Base-by-base conservation (phyloP, 2,329 filamentous ascomycete genomes). In the Epichloe amarillans region DNA sequence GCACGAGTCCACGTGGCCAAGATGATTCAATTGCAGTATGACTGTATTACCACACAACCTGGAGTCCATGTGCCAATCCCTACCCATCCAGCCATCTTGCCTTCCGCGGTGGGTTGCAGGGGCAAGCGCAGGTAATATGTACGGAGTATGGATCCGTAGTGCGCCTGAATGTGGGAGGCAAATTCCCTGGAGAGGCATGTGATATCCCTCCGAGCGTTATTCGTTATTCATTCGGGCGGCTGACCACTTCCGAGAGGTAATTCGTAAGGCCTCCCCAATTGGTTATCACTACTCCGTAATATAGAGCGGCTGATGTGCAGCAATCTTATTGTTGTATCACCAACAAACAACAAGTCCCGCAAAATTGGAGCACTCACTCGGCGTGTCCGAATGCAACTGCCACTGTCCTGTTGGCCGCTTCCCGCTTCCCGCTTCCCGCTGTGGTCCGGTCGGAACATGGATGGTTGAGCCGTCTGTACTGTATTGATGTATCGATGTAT, bases 61-160 rank as follows among this genome's bases (percentile, higher is more conserved):
- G 45, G 85, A 78, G 0, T 72, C 63, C 35, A 82, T 77, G 56
- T 86, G 86, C 0, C 83, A 83, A 0, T 83, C 83, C 2, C 37
- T 46, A 33, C 42, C 19, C 21, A 30, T 30, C 10, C 30, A 30
- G 30, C 30, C 30, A 30, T 30, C 30, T 40, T 14, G 17, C 17
- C 30, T 50, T 19, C 35, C 23, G 40, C 48, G 33, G 21, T 30
- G 23, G 23, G 19, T 42, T 42, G 19, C 40, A 14, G 19, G 40
- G 40, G 40, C 12, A 26, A 14, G 19, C n/a, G 12, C 39, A 41
- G 37, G 37, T 19, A 12, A 19, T 2, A 23, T 23, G 6, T 6
- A 12, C 23, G 19, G 19, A 21, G 19, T 21, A 21, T 3, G 19
- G 3, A 21, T 21, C 19, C 19, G 19, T 11, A 23, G 30, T 30